Percentiles rank a stretch among this genome's conserved stretches.
phyloP scores from a whole-genome alignment of 441 rosid species.

The Viola pubescens region DNA sequence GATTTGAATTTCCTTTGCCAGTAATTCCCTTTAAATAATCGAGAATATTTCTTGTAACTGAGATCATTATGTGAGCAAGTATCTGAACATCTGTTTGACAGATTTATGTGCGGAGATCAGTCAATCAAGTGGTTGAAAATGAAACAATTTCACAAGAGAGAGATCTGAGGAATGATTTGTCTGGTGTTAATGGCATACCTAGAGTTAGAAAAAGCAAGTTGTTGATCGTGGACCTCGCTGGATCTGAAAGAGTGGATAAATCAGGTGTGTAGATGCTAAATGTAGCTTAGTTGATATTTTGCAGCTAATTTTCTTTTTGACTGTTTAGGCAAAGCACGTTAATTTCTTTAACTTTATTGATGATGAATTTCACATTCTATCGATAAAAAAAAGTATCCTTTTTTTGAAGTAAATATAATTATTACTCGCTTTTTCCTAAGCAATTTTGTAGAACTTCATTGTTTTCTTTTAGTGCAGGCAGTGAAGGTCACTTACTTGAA shows the following conservation, averaged over 20 bases:
- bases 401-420: too few species aligned
- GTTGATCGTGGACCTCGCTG: constrained; percentile 90
- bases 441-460: not conserved
- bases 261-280: constrained; percentile 43
- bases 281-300: not conserved
- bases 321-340: not conserved
- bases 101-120: constrained; percentile 62
- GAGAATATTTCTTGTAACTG: too few species aligned
- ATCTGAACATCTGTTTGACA: constrained; percentile 17
- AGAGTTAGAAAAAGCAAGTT: constrained; percentile 76
- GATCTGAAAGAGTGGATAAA: constrained; percentile 89
- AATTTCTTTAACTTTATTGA: not conserved
- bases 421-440: not conserved
- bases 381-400: too few species aligned
- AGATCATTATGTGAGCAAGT: not conserved
- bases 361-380: not conserved
- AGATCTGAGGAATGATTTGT: constrained; percentile 26
- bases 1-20: constrained; percentile 2
- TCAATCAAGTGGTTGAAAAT: constrained; percentile 38
- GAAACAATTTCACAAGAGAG: constrained; percentile 27
- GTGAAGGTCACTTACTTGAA: constrained; percentile 77
- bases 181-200: constrained; percentile 39
- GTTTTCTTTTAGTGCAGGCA: constrained; percentile 40
- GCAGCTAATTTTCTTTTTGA: not conserved
- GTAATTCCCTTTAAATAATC: too few species aligned